Percentiles rank a stretch among this genome's conserved stretches.
Conservation (phyloP, 2,329 filamentous ascomycete genomes). For the Alternaria gansuensis region DNA sequence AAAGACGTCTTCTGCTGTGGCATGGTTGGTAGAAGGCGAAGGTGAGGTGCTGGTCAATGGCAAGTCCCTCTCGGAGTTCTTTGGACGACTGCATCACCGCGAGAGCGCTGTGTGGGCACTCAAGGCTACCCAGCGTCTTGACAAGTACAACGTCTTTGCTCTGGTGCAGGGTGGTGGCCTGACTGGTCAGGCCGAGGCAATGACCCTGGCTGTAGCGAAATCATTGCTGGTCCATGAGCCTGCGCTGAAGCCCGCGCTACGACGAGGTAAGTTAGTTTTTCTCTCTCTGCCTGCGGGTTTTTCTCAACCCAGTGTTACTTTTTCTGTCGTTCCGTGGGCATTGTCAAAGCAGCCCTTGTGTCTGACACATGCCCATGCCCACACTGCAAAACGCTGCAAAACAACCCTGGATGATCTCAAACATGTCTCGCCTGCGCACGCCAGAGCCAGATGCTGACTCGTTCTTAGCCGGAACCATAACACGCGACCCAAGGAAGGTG, state of each 20-base stretch:
- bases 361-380: slow-evolving; percentile 12
- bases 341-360: slow-evolving; percentile 9
- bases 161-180: slow-evolving; percentile 84
- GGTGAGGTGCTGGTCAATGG: slow-evolving; percentile 92
- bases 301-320: slow-evolving; percentile 8
- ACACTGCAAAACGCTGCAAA: slow-evolving; percentile 18
- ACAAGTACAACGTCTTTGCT: slow-evolving; percentile 98
- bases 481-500: slow-evolving; percentile 87
- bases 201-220: slow-evolving; percentile 88
- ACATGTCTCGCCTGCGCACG: slow-evolving; percentile 20
- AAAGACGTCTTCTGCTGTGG: slow-evolving; percentile 86
- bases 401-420: slow-evolving; percentile 17
- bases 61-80: slow-evolving; percentile 80
- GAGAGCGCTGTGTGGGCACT: slow-evolving; percentile 94
- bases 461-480: slow-evolving; percentile 82
- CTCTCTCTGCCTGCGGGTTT: slow-evolving; percentile 1
- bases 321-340: slow-evolving; percentile 5
- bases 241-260: slow-evolving; percentile 82
- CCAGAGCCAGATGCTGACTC: slow-evolving; percentile 55
- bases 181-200: slow-evolving; percentile 93
- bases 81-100: slow-evolving; percentile 88
- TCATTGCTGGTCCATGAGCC: slow-evolving; percentile 92
- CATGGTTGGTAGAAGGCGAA: slow-evolving; percentile 89
- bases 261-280: slow-evolving; percentile 75
- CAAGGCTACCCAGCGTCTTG: slow-evolving; percentile 79